Percentiles rank a stretch among this genome's conserved stretches.
Evolutionary conservation across 2,329 filamentous ascomycete genomes (phyloP).

Genomic region (Pseudocercospora musae): DNA sequence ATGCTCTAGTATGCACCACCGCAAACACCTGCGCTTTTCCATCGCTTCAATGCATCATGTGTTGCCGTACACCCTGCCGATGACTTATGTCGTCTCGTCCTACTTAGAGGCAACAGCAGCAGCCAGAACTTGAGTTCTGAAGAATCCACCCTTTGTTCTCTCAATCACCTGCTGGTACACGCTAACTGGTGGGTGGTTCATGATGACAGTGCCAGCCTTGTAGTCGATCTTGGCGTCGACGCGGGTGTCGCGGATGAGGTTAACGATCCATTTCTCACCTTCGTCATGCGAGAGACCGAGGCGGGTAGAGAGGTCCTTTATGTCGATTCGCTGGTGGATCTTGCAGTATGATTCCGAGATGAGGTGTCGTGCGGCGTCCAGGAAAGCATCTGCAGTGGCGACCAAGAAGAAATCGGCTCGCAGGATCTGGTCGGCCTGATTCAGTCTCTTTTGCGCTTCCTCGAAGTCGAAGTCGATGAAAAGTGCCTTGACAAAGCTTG

Average conservation of each 20-base stretch:
- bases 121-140: constrained; percentile 91
- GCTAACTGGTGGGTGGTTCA: constrained; percentile 98
- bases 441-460: constrained; percentile 86
- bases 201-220: constrained; percentile 95
- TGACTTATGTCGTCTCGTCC: background rate
- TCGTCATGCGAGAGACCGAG: constrained; percentile 90
- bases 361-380: constrained; percentile 89
- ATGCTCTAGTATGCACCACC: constrained; percentile 21
- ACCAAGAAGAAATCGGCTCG: constrained; percentile 94
- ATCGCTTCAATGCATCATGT: constrained; percentile 1
- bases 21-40: constrained; percentile 8
- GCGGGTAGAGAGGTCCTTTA: constrained; percentile 85
- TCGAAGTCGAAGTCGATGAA: constrained; percentile 98
- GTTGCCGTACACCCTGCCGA: background rate
- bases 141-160: constrained; percentile 97
- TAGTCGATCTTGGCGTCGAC: constrained; percentile 99
- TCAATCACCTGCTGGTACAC: constrained; percentile 99
- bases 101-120: constrained; percentile 49
- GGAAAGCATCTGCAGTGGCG: constrained; percentile 78
- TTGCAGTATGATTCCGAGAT: constrained; percentile 99
- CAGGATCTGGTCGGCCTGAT: constrained; percentile 84
- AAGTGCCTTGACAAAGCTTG: constrained; percentile 91
- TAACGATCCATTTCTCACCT: constrained; percentile 99
- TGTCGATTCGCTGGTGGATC: constrained; percentile 98
- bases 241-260: constrained; percentile 94